Evolutionary conservation across 257 asterid genomes (phyloP).

Genomic region (Cordia subcordata): DNA sequence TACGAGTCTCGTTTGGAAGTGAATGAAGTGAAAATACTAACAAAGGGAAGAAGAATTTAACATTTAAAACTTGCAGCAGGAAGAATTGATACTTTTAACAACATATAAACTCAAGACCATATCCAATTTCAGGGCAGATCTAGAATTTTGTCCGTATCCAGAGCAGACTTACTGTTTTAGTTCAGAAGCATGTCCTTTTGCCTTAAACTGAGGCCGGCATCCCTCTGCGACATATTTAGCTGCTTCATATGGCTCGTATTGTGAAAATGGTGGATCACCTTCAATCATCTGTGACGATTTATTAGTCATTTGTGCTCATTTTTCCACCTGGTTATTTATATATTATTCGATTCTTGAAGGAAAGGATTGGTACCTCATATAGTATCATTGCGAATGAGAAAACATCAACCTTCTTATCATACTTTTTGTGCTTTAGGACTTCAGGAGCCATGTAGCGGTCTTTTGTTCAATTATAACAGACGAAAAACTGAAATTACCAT

Average conservation of each 20-base stretch:
- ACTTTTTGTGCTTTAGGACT: constrained; percentile 79
- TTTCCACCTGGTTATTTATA: not conserved
- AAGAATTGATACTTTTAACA: too few species aligned
- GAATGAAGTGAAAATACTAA: too few species aligned
- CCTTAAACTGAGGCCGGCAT: constrained; percentile 54
- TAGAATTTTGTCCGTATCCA: not conserved
- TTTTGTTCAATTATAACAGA: constrained; percentile 12
- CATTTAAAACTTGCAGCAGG: too few species aligned
- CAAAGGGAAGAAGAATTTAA: too few species aligned
- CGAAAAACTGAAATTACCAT: not conserved
- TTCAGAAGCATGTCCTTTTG: constrained; percentile 52
- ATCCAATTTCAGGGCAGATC: too few species aligned
- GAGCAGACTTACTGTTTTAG: constrained; percentile 53
- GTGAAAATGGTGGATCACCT: constrained; percentile 70
- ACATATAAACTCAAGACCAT: too few species aligned
- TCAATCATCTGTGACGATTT: constrained; percentile 64
- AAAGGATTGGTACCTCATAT: constrained; percentile 52
- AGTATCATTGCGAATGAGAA: constrained; percentile 84
- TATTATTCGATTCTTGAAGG: not conserved
- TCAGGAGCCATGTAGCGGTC: constrained; percentile 94
- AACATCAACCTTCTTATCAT: constrained; percentile 82
- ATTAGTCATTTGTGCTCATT: not conserved
- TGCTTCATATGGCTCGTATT: constrained; percentile 70
- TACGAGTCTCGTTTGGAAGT: too few species aligned
- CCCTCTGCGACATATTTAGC: constrained; percentile 73